Evolutionary conservation across 495 filamentous ascomycete genomes (phyloP).

Genomic region (Pyrenula massariospora): DNA sequence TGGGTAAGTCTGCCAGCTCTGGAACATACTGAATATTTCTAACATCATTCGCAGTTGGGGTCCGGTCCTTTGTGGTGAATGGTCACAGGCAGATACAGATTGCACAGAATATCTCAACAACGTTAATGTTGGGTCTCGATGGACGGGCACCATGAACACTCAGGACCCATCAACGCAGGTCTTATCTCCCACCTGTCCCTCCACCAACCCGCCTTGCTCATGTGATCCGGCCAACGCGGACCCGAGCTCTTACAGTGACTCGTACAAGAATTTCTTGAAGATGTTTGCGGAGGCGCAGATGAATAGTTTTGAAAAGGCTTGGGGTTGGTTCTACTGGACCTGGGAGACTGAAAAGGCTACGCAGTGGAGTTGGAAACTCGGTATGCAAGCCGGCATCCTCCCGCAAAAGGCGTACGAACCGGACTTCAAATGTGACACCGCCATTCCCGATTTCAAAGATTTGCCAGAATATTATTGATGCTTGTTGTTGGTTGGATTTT

Average conservation of each 20-base stretch:
- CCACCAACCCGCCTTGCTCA: slow-evolving; percentile 39
- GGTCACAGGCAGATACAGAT: slow-evolving; percentile 96
- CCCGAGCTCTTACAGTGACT: slow-evolving; percentile 48
- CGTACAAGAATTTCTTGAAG: slow-evolving; percentile 76
- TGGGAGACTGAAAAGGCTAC: slow-evolving; percentile 67
- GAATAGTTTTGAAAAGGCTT: slow-evolving; percentile 75
- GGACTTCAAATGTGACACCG: slow-evolving; percentile 59
- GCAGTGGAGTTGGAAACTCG: slow-evolving; percentile 92
- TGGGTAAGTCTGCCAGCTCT: slow-evolving; percentile 36
- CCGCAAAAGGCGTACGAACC: slow-evolving; percentile 67
- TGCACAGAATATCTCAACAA: slow-evolving; percentile 84
- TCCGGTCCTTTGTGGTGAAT: slow-evolving; percentile 95
- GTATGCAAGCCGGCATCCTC: slow-evolving; percentile 71
- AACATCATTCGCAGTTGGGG: slow-evolving; percentile 49
- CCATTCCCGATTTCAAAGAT: slow-evolving; percentile 57
- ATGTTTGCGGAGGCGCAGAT: slow-evolving; percentile 96
- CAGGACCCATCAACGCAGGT: slow-evolving; percentile 41
- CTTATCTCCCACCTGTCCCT: slow-evolving; percentile 58
- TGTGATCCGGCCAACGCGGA: slow-evolving; percentile 70
- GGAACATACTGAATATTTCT: neutral
- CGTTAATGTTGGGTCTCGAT: slow-evolving; percentile 76
- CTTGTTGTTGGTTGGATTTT: neutral
- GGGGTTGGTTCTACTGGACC: slow-evolving; percentile 99
- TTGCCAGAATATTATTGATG: slow-evolving; percentile 59
- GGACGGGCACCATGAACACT: slow-evolving; percentile 69